phyloP scores from a whole-genome alignment of 352 stramenopile species.

The Elongisporangium anandrum region DNA sequence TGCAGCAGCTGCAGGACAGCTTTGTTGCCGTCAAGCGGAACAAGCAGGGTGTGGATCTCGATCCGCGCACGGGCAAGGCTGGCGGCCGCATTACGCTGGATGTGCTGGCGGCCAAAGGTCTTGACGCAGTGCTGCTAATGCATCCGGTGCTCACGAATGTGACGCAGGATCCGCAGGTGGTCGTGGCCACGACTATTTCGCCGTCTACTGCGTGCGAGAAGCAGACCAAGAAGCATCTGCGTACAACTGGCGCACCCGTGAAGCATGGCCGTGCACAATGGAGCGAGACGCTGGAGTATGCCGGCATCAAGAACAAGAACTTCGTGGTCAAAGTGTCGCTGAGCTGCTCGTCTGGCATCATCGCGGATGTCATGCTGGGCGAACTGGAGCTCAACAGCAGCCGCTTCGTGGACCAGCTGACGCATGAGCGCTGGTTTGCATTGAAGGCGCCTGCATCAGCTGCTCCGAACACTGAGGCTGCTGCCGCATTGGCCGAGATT shows the following conservation, averaged over 20 bases:
- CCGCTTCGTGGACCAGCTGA: slow-evolving; percentile 52
- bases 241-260: slow-evolving; percentile 23
- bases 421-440: slow-evolving; percentile 50
- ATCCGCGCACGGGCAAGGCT: slow-evolving; percentile 49
- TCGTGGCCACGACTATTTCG: slow-evolving; percentile 57
- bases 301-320: slow-evolving; percentile 59
- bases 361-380: slow-evolving; percentile 67
- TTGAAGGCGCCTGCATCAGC: slow-evolving; percentile 36
- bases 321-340: slow-evolving; percentile 67
- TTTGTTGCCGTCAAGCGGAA: slow-evolving; percentile 46
- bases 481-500: slow-evolving; percentile 31
- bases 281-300: slow-evolving; percentile 50
- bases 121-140: slow-evolving; percentile 23
- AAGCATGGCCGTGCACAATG: slow-evolving; percentile 26
- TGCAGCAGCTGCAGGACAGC: slow-evolving; percentile 48
- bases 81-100: slow-evolving; percentile 43
- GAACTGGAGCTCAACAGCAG: slow-evolving; percentile 52
- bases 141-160: slow-evolving; percentile 23
- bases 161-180: slow-evolving; percentile 23
- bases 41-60: slow-evolving; percentile 72
- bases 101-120: slow-evolving; percentile 41
- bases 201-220: slow-evolving; percentile 65
- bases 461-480: slow-evolving; percentile 4
- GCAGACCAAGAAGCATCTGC: slow-evolving; percentile 62
- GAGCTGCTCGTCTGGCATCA: slow-evolving; percentile 44